Conservation (phyloP, 1,284 basidiomycete species). For the Cutaneotrichosporon sp. region DNA sequence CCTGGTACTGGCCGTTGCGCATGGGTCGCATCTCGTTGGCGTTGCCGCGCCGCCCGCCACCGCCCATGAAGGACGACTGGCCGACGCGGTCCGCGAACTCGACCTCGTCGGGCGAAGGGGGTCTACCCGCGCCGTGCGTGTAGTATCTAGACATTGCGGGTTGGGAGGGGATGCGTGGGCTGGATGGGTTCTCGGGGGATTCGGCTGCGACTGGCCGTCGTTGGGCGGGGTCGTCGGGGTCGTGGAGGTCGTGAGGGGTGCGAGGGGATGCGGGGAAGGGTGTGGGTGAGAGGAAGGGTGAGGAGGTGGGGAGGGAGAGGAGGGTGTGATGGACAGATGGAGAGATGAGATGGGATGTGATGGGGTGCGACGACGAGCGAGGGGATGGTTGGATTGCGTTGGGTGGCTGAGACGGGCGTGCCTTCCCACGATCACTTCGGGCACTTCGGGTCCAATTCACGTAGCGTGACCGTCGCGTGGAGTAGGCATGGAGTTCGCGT, state of each 20-base stretch:
- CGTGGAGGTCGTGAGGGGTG: neutral
- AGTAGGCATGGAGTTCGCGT: too few relatives aligned
- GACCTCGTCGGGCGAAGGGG: slow-evolving; percentile 13
- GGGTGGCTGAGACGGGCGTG: neutral
- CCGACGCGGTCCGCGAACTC: slow-evolving; percentile 12
- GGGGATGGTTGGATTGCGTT: neutral
- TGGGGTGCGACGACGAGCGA: neutral
- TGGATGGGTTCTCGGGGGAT: neutral
- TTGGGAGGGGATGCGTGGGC: neutral
- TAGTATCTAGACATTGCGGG: slow-evolving; percentile 23
- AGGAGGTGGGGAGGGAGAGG: neutral
- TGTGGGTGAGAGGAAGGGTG: neutral
- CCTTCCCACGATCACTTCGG: neutral
- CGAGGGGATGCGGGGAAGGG: neutral
- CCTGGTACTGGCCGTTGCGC: slow-evolving; percentile 29
- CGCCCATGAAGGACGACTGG: neutral
- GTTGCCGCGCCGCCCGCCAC: neutral
- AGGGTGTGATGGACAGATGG: slow-evolving; percentile 2
- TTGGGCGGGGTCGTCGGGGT: neutral
- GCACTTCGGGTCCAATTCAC: neutral
- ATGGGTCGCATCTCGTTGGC: neutral
- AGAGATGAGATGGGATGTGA: neutral
- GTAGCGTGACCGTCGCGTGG: neutral
- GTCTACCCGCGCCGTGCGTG: slow-evolving; percentile 17
- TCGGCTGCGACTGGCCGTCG: neutral